phyloP scores from a whole-genome alignment of 1,139 yeast species.

The Saccharomyces hybrid region DNA sequence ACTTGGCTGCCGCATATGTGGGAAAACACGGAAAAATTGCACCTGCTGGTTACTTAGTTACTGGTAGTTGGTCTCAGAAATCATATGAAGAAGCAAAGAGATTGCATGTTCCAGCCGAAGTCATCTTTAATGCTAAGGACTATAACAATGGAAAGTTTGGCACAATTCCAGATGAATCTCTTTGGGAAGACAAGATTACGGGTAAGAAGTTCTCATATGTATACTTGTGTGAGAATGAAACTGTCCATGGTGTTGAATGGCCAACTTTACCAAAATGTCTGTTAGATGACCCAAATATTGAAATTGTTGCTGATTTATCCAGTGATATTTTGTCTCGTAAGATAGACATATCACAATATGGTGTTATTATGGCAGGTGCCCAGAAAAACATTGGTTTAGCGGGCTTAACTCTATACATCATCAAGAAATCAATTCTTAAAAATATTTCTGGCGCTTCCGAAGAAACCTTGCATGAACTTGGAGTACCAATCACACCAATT shows the following conservation, averaged over 20 bases:
- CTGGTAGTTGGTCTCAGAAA: constrained; percentile 91
- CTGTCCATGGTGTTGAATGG: constrained; percentile 91
- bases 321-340: constrained; percentile 80
- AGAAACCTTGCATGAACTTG: constrained; percentile 48
- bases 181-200: constrained; percentile 45
- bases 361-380: constrained; percentile 91
- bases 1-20: constrained; percentile 68
- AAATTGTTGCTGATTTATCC: constrained; percentile 88
- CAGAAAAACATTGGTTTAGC: constrained; percentile 97
- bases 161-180: constrained; percentile 56
- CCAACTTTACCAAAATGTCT: constrained; percentile 44
- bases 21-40: constrained; percentile 60
- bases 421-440: constrained; percentile 68
- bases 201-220: constrained; percentile 63
- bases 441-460: constrained; percentile 46
- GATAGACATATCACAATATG: constrained; percentile 76
- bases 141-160: constrained; percentile 47
- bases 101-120: constrained; percentile 68
- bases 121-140: constrained; percentile 58
- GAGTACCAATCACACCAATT: constrained; percentile 74
- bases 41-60: constrained; percentile 77
- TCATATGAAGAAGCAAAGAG: constrained; percentile 79
- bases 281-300: constrained; percentile 54
- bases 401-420: constrained; percentile 84
- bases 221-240: constrained; percentile 91